Conservation (phyloP, 108 stramenopile species). For the Seminavis robusta region DNA sequence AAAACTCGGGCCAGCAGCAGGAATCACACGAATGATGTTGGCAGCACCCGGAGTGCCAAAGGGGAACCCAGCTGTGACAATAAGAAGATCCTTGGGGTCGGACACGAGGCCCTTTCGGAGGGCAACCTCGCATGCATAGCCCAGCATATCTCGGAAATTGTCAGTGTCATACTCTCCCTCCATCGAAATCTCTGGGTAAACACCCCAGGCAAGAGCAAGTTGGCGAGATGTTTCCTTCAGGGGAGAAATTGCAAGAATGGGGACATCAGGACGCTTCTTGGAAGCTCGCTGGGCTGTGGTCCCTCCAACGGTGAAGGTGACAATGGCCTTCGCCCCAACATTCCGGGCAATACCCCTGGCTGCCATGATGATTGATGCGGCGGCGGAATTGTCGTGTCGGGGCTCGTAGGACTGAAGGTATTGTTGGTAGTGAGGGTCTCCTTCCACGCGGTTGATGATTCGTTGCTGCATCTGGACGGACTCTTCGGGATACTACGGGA, state of each 20-base stretch:
- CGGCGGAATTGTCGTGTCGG: slow-evolving; percentile 37
- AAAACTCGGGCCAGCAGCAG: slow-evolving; percentile 79
- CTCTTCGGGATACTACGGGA: too few species aligned
- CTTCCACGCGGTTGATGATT: slow-evolving; percentile 80
- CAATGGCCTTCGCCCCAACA: slow-evolving; percentile 64
- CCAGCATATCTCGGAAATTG: slow-evolving; percentile 45
- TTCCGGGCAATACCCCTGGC: slow-evolving; percentile 60
- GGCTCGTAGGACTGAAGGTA: slow-evolving; percentile 32
- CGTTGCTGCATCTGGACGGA: slow-evolving; percentile 82
- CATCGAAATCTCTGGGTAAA: slow-evolving; percentile 52
- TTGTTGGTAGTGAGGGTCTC: slow-evolving; percentile 45
- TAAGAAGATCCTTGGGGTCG: slow-evolving; percentile 62
- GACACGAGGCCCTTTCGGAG: slow-evolving; percentile 63
- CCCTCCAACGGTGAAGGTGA: slow-evolving; percentile 75
- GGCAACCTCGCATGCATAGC: slow-evolving; percentile 56
- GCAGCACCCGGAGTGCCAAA: slow-evolving; percentile 84
- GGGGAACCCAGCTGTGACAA: slow-evolving; percentile 83
- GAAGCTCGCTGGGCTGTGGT: slow-evolving; percentile 70
- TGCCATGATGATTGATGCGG: slow-evolving; percentile 75
- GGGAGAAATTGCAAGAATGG: slow-evolving; percentile 77
- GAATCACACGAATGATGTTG: slow-evolving; percentile 78
- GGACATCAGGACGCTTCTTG: slow-evolving; percentile 69
- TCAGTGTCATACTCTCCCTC: slow-evolving; percentile 28
- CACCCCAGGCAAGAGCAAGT: slow-evolving; percentile 77
- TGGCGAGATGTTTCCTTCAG: slow-evolving; percentile 69